Evolutionary conservation across 2,329 filamentous ascomycete species (phyloP), one percentile per base, ranked within the genome.

Genomic region (Bipolaris cookei): DNA sequence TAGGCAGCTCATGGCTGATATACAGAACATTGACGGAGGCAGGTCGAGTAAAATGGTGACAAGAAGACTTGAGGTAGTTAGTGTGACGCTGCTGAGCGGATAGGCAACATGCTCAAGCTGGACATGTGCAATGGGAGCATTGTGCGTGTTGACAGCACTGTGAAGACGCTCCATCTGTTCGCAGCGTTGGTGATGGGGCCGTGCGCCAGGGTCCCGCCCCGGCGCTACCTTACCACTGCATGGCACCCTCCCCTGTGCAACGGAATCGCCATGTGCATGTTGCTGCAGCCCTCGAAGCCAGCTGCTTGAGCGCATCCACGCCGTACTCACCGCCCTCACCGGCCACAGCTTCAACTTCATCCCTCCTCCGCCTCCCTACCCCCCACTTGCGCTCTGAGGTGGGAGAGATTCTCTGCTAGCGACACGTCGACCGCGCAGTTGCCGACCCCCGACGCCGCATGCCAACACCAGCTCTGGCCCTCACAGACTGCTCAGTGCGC

Each of bases 371-470:
- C 23, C 59, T 35, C 55, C 18, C 16, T 8, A 28, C 7, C 25
- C 28, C 6, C 37, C 11, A 20, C 47, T 52, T 41, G 53, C 56
- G 59, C 56, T 57, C 61, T 53, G 44, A 51, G 54, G 62, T 50
- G 64, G 62, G 62, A 68, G 64, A 62, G 59, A 63, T 64, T 48
- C 63, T 21, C 32, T 35, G 43, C 61, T 30, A 46, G 44, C 62
- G 53, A 65, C 64, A 59, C 61, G 53, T 56, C 55, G 38, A 51
- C 63, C 56, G 61, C 63, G 48, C 56, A 53, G 50, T 58, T 61
- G 62, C 66, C 66, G 64, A 69, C 62, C 58, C 56, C 63, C 62
- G 63, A 67, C 62, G 64, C 65, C 67, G 67, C 66, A 69, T 72
- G 71, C 68, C 68, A 58, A 62, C 62, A 58, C 56, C 53, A 63